phyloP scores from a whole-genome alignment of 371 early-diverging fungal genomes.

The Mortierella sp. region DNA sequence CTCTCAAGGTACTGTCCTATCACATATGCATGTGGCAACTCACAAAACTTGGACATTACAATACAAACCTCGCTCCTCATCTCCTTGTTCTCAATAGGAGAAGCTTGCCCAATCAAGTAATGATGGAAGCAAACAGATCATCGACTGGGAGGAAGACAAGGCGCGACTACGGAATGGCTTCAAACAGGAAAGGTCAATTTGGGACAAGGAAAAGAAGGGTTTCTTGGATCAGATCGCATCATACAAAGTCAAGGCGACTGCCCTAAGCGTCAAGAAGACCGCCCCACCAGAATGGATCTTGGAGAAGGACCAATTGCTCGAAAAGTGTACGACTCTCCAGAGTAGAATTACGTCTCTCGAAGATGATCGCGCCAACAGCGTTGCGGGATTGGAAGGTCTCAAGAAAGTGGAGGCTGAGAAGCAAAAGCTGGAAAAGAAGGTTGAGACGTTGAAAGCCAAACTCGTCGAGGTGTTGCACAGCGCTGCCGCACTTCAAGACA shows the following conservation, averaged over 20 bases:
- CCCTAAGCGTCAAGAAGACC: constrained; percentile 30
- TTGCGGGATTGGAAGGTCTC: not conserved
- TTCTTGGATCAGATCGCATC: constrained; percentile 48
- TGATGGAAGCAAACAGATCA: constrained; percentile 23
- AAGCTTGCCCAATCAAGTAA: constrained; percentile 14
- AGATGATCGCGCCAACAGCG: constrained; percentile 16
- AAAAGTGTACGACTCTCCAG: constrained; percentile 26
- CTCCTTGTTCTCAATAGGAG: not conserved
- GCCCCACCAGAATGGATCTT: constrained; percentile 45
- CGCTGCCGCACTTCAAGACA: constrained; percentile 12
- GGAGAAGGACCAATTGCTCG: constrained; percentile 33
- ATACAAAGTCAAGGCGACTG: constrained; percentile 33
- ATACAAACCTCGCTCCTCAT: too few relatives aligned
- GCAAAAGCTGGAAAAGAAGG: constrained; percentile 33
- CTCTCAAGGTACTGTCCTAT: constrained; percentile 21
- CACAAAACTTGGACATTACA: not conserved
- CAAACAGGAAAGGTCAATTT: constrained; percentile 19
- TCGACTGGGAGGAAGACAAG: constrained; percentile 37
- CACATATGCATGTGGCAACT: not conserved
- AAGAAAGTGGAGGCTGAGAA: constrained; percentile 25
- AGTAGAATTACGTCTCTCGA: constrained; percentile 30
- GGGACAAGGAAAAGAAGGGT: constrained; percentile 42
- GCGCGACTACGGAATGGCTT: constrained; percentile 22
- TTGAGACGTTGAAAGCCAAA: constrained; percentile 22
- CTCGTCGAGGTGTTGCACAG: constrained; percentile 36